Evolutionary conservation across 176 grass and related monocot species (phyloP).

Genomic region (Cenchrus americanus): DNA sequence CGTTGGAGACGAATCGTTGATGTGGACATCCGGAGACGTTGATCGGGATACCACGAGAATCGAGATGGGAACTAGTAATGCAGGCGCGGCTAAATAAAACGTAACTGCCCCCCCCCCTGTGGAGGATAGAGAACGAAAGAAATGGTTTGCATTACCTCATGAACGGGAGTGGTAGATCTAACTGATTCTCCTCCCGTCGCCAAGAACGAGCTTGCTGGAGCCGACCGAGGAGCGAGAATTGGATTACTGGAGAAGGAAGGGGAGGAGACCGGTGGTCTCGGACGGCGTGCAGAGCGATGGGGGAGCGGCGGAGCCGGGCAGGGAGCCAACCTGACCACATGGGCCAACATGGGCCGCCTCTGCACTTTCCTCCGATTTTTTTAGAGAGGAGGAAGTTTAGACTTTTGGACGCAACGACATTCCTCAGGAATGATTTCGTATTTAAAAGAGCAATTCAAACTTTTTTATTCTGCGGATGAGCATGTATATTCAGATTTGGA

Average conservation of each 20-base stretch:
- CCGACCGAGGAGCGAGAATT: background rate
- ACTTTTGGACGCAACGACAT: too few species aligned
- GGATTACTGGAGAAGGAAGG: background rate
- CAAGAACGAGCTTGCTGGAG: slow-evolving; percentile 11
- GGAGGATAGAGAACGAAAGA: background rate
- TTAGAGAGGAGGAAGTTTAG: too few species aligned
- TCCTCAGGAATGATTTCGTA: too few species aligned
- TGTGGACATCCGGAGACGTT: background rate
- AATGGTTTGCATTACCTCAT: background rate
- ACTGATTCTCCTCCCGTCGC: background rate
- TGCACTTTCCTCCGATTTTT: too few species aligned
- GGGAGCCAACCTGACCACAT: too few species aligned
- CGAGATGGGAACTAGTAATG: background rate
- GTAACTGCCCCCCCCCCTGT: background rate
- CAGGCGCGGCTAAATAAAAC: background rate
- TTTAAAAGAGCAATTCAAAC: too few species aligned
- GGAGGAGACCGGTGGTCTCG: background rate
- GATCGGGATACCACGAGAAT: background rate
- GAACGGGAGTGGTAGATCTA: background rate
- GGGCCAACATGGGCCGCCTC: background rate
- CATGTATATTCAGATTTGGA: too few species aligned
- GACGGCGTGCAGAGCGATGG: too few species aligned
- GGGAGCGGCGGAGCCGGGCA: too few species aligned
- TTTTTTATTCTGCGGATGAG: too few species aligned
- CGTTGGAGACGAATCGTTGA: background rate